A percentile compares a stretch with the other conserved stretches of the same genome.
Conservation (phyloP, 129 eudicot species). For the Saussurea involucrata region DNA sequence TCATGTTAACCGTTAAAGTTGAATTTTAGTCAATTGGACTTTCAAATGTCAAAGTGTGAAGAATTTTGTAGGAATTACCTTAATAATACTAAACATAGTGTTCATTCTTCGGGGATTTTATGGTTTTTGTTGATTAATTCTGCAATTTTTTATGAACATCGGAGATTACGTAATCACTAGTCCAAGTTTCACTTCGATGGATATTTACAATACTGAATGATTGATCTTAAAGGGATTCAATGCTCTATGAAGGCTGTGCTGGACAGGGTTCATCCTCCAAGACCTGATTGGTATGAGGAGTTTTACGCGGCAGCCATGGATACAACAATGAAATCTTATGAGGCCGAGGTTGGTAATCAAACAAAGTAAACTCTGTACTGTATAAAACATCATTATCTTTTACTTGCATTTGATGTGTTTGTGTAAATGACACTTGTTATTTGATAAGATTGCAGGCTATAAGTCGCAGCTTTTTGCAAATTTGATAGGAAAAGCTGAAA, state of each 20-base stretch:
- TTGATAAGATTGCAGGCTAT: slow-evolving; percentile 74
- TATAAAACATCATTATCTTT: not conserved
- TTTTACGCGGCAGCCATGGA: slow-evolving; percentile 72
- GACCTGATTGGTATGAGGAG: slow-evolving; percentile 96
- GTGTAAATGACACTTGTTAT: slow-evolving; percentile 17
- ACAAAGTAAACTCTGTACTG: not conserved
- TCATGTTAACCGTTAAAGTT: not conserved
- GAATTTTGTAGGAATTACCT: not conserved
- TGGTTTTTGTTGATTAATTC: slow-evolving; percentile 3
- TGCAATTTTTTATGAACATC: not conserved
- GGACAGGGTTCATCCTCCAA: slow-evolving; percentile 77
- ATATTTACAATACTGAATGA: not conserved
- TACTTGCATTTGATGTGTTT: not conserved
- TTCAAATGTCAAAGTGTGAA: not conserved
- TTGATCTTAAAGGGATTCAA: not conserved
- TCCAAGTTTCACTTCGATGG: not conserved
- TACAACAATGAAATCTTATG: slow-evolving; percentile 60
- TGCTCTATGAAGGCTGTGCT: slow-evolving; percentile 52
- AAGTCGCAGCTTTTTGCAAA: slow-evolving; percentile 66
- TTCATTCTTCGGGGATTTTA: not conserved
- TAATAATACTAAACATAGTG: not conserved
- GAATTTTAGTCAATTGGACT: not conserved
- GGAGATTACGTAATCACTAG: not conserved
- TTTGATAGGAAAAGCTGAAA: slow-evolving; percentile 54
- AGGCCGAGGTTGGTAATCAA: slow-evolving; percentile 64